Evolutionary conservation across 495 filamentous ascomycete genomes (phyloP), one percentile per base, ranked within the genome.

Genomic region (Neurospora sp.): DNA sequence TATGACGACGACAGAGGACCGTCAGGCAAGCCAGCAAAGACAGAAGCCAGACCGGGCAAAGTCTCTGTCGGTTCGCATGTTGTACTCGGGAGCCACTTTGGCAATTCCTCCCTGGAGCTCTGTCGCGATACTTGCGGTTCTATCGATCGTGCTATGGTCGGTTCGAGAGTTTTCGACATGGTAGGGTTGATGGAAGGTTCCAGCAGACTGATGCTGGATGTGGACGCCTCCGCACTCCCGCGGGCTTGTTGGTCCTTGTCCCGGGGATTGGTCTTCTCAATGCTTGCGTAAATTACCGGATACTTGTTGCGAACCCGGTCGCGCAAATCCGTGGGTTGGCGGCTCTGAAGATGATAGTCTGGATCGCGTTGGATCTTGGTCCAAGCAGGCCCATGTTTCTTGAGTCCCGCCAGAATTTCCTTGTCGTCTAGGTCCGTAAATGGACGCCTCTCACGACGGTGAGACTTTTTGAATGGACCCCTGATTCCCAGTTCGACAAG

Each of bases 231-330:
- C 22, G 61, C 73, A 18, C 69, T 38, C 12, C 27, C 27, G 22
- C n/a, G 48, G 10, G 22, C 48, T 59, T 59, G 53, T 18, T 65
- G 53, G 27, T 73, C 75, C 70, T 80, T 82, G 69, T 82, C 80
- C 71, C 89, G 83, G 38, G 82, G 78, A 18, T 79, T 78, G 20
- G 85, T 86, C 77, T 92, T 96, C 68, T 90, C 87, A 37, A 85
- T 85, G 68, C 77, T 72, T 22, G 78, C 75, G 74, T 85, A 87
- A 59, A 84, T 81, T 44, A 92, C 88, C 8, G 93, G 92, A 74
- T 91, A 94, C 70, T 90, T 91, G 73, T 92, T 94, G 22, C 94
- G 87, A 70, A 96, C 91, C 8, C 93, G 86, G 80, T 97, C 94
- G 69, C 94, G 85, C 14, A 97, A 82, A 77, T 97, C 93, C 6